phyloP scores from a whole-genome alignment of 2,329 filamentous ascomycete genomes.

The Elsinoe necatrix region DNA sequence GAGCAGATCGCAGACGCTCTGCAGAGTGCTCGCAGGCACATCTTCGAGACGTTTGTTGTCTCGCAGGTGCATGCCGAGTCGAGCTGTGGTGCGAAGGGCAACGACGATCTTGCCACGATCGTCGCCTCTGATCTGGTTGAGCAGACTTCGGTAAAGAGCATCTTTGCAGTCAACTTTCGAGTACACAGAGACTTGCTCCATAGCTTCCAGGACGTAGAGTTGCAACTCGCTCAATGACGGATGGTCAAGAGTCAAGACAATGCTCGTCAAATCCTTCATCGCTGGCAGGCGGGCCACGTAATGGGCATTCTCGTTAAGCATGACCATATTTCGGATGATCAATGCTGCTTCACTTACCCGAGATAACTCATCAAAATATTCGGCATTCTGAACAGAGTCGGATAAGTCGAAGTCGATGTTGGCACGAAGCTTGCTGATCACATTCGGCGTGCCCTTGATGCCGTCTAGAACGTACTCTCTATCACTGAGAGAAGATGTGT shows the following conservation, averaged over 20 bases:
- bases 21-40: slow-evolving; percentile 57
- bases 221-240: slow-evolving; percentile 73
- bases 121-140: slow-evolving; percentile 45
- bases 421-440: slow-evolving; percentile 61
- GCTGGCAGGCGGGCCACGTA: slow-evolving; percentile 69
- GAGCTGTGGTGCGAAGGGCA: slow-evolving; percentile 68
- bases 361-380: slow-evolving; percentile 62
- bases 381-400: slow-evolving; percentile 60
- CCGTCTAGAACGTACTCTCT: slow-evolving; percentile 54
- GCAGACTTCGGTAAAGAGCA: slow-evolving; percentile 67
- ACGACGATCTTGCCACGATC: slow-evolving; percentile 80
- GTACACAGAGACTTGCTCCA: slow-evolving; percentile 80
- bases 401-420: slow-evolving; percentile 53
- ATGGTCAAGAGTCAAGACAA: slow-evolving; percentile 70
- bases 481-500: slow-evolving; percentile 43
- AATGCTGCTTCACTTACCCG: slow-evolving; percentile 78
- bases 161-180: slow-evolving; percentile 64
- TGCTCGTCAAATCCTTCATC: slow-evolving; percentile 72
- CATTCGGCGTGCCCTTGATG: slow-evolving; percentile 57
- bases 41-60: slow-evolving; percentile 67
- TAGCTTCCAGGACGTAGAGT: slow-evolving; percentile 83
- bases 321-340: slow-evolving; percentile 92
- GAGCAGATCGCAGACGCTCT: slow-evolving; percentile 63
- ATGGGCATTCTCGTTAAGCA: slow-evolving; percentile 76
- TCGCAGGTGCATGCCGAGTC: slow-evolving; percentile 80